Conservation (phyloP, 1,139 yeast genomes). For the Suhomyces bokatorum region DNA sequence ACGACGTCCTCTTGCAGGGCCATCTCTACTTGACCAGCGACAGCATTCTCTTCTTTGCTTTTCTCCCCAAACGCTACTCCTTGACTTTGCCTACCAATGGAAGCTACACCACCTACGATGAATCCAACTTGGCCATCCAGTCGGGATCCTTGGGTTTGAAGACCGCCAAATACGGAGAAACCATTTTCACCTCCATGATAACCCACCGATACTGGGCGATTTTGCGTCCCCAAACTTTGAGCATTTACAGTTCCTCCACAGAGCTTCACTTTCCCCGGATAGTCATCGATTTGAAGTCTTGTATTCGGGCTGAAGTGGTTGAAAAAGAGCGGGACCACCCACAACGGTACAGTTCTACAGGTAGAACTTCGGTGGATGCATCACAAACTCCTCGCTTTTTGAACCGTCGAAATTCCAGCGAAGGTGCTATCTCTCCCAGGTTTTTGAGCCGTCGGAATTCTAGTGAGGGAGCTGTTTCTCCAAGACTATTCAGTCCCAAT, state of each 20-base stretch:
- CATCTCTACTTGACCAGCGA: slow-evolving; percentile 70
- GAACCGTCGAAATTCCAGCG: slow-evolving; percentile 5
- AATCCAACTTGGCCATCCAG: slow-evolving; percentile 36
- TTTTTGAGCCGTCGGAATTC: slow-evolving; percentile 9
- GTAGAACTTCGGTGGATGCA: slow-evolving; percentile 2
- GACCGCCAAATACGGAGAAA: slow-evolving; percentile 45
- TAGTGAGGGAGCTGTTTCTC: slow-evolving; percentile 10
- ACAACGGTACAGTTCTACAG: neutral
- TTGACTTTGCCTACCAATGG: neutral
- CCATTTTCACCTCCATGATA: slow-evolving; percentile 35
- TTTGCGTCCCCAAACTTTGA: slow-evolving; percentile 64
- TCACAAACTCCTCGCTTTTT: slow-evolving; percentile 3
- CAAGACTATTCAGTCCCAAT: slow-evolving; percentile 4
- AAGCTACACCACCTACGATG: slow-evolving; percentile 22
- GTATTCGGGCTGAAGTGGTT: slow-evolving; percentile 58
- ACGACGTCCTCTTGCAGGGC: slow-evolving; percentile 84
- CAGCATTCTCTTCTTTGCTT: slow-evolving; percentile 74
- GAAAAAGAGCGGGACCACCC: slow-evolving; percentile 24
- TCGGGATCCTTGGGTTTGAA: slow-evolving; percentile 54
- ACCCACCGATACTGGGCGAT: slow-evolving; percentile 70
- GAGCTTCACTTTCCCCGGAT: slow-evolving; percentile 81
- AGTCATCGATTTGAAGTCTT: slow-evolving; percentile 70
- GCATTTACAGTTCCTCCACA: slow-evolving; percentile 69
- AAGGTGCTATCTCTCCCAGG: slow-evolving; percentile 11
- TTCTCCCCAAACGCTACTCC: slow-evolving; percentile 57